Base-by-base conservation (phyloP, 805 yeast genomes). In the Saccharomycopsis selenospora region DNA sequence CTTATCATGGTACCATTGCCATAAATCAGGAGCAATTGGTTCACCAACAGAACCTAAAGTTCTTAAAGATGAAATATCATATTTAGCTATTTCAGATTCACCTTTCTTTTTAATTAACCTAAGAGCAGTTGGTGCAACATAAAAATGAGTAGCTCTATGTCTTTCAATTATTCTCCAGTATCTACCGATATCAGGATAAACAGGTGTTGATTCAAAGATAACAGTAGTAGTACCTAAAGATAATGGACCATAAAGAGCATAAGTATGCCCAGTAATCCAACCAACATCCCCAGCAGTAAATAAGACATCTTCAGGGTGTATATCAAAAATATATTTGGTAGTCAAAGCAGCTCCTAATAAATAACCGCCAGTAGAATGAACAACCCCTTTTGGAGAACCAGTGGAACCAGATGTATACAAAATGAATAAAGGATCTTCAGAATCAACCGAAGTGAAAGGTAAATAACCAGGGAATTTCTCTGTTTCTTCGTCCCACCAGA, bases 251-350 rank as follows among this genome's bases (percentile, higher is more conserved):
- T 93, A 93, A 42, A 91, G 77, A 40, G 88, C 95, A 64, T 91
- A 93, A 7, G 97, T 85, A 68, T 93, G 99, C 58, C 98, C 98
- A 14, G 99, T 93, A 65, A 93, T 93, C 98, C 99, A 93, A 64
- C 99, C 98, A 49, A 93, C 88, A 65, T 93, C 98, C 63, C 98
- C 98, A 36, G 98, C 98, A 38, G 98, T 91, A 73, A 93, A 91
- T 53, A 91, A 68, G 40, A 85, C 75, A 66, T 93, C 98, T 54
- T 83, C 85, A 51, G 80, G 80, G 63, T 88, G 96, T 43, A 93
- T 80, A 66, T 95, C 98, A 66, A 93, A 91, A 42, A 89, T 89
- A 68, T 90, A 91, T 69, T 82, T 85, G 43, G 96, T 85, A 46
- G 97, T 86, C 65, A 90, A 71, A 48, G 88, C 79, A 24, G 98